Conservation (phyloP, 176 grass and related monocot genomes). For the Neostapfia colusana region DNA sequence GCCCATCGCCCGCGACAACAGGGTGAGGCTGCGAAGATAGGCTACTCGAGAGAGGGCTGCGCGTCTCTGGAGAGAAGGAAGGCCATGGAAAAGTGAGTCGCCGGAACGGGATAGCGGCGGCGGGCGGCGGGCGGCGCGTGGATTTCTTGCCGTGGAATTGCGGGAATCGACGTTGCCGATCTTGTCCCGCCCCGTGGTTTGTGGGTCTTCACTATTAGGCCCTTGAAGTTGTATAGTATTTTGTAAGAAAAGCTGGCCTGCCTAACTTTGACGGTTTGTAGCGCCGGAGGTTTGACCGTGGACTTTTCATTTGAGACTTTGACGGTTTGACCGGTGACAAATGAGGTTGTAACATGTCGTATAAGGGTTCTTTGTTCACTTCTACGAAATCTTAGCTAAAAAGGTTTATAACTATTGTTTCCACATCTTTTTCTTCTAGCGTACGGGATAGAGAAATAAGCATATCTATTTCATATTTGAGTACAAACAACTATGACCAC, state of each 20-base stretch:
- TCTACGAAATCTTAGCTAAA: no score
- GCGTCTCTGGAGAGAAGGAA: neutral
- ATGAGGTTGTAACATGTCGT: no score
- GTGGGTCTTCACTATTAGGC: neutral
- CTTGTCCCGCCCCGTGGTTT: neutral
- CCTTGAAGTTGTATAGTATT: neutral
- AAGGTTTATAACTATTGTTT: no score
- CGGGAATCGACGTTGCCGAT: neutral
- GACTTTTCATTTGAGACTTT: neutral
- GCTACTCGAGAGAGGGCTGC: neutral
- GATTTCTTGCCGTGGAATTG: slow-evolving; percentile 34
- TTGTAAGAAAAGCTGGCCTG: neutral
- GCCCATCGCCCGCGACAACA: slow-evolving; percentile 24
- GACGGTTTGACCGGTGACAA: neutral
- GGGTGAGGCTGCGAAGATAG: neutral
- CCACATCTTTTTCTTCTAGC: no score
- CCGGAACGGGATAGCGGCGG: neutral
- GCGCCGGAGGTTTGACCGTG: neutral
- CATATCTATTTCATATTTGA: no score
- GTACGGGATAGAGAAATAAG: no score
- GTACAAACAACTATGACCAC: no score
- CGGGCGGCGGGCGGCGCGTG: neutral
- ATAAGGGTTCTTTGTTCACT: no score
- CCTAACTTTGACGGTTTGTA: neutral
- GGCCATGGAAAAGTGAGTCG: slow-evolving; percentile 7